phyloP scores from a whole-genome alignment of 345 rosid species.

The Xanthoceras sorbifolium region DNA sequence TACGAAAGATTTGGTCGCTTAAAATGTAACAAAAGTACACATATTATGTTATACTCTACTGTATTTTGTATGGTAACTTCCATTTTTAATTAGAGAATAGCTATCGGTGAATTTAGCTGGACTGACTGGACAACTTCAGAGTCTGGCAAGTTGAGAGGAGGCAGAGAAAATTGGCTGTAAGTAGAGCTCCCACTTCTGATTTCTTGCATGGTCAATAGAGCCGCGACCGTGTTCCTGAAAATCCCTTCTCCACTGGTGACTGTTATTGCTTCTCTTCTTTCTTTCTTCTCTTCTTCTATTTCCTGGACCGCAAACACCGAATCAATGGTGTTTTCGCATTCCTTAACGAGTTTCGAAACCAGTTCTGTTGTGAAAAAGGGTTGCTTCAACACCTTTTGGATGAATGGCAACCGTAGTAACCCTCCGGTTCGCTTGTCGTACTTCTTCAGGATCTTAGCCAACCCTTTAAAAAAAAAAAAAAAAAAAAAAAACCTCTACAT shows the following conservation, averaged over 20 bases:
- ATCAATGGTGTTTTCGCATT: conserved; percentile 69
- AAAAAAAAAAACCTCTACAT: neutral
- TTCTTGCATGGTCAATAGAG: conserved; percentile 72
- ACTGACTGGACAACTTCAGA: conserved; percentile 45
- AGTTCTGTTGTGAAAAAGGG: conserved; percentile 84
- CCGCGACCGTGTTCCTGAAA: conserved; percentile 75
- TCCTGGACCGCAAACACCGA: conserved; percentile 48
- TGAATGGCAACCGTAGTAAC: conserved; percentile 56
- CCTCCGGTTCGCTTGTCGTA: conserved; percentile 80
- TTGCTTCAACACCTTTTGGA: conserved; percentile 65
- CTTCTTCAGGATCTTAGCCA: conserved; percentile 86
- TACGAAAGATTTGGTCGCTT: too few relatives aligned
- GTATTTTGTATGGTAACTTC: neutral
- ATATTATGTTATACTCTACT: neutral
- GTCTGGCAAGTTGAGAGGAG: conserved; percentile 70
- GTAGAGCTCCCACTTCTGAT: conserved; percentile 86
- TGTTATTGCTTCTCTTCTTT: conserved; percentile 27
- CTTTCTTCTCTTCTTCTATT: neutral
- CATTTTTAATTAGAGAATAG: conserved; percentile 37
- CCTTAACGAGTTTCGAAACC: conserved; percentile 68
- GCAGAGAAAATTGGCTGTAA: conserved; percentile 61
- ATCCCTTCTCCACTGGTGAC: conserved; percentile 61
- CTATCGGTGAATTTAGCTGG: conserved; percentile 57
- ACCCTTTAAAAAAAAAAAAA: too few relatives aligned
- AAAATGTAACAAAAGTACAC: too few relatives aligned